Percentiles rank a stretch among this genome's conserved stretches.
phyloP scores from a whole-genome alignment of 305 asterid genomes.

The Nicotiana rustica region DNA sequence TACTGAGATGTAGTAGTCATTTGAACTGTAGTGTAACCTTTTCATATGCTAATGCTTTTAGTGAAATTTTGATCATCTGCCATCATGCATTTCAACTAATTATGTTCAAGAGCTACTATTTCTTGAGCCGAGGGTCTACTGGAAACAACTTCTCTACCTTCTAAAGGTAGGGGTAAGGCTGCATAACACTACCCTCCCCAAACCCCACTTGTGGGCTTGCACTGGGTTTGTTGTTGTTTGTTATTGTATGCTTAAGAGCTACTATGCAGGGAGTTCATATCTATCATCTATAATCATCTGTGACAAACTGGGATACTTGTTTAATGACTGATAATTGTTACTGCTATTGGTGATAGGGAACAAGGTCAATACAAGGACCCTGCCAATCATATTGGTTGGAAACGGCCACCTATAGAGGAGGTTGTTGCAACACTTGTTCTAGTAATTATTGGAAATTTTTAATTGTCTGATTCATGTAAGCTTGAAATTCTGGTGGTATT shows the following conservation, averaged over 20 bases:
- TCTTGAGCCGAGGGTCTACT: no score
- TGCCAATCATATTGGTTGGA: conserved; percentile 63
- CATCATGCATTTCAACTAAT: background rate
- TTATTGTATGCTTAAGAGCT: background rate
- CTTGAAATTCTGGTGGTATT: conserved; percentile 26
- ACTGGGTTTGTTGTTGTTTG: no score
- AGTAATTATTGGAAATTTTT: conserved; percentile 25
- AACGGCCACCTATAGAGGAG: conserved; percentile 90
- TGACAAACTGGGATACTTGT: background rate
- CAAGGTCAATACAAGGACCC: conserved; percentile 85
- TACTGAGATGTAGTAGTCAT: background rate
- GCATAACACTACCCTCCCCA: no score
- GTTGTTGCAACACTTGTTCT: conserved; percentile 51
- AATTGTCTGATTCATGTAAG: conserved; percentile 29
- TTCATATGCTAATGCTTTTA: background rate
- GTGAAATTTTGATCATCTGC: background rate
- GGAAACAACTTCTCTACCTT: no score
- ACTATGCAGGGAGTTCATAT: background rate
- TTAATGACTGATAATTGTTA: conserved; percentile 22
- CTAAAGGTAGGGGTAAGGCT: no score
- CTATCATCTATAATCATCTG: background rate
- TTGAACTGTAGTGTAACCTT: background rate
- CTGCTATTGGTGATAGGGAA: conserved; percentile 65
- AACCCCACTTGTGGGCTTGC: no score
- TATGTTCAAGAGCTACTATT: background rate